phyloP scores from a whole-genome alignment of 345 rosid genomes.

The Gossypium stocksii region DNA sequence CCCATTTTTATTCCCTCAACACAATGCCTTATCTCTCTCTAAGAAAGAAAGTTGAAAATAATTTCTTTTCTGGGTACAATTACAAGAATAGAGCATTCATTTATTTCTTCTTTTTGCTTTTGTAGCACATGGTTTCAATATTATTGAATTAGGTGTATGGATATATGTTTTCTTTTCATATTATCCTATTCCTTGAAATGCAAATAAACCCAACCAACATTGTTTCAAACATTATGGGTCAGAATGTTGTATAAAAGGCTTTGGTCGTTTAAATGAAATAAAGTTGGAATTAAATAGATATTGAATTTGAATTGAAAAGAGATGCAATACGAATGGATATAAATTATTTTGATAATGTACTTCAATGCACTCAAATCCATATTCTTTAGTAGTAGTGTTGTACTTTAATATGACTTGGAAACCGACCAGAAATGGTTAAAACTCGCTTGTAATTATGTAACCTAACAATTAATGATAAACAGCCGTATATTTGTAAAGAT shows the following conservation, averaged over 20 bases:
- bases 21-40: not conserved
- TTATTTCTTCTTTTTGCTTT: not conserved
- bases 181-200: not conserved
- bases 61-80: not conserved
- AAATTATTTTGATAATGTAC: too few relatives aligned
- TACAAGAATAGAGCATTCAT: not conserved
- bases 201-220: not conserved
- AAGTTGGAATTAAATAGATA: too few relatives aligned
- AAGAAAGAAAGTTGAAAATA: not conserved
- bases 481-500: not conserved
- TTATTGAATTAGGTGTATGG: constrained; percentile 1
- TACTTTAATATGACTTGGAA: not conserved
- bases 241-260: not conserved
- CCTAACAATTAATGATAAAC: not conserved
- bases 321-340: too few relatives aligned
- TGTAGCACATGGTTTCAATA: constrained; percentile 1
- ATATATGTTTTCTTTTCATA: not conserved
- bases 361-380: too few relatives aligned
- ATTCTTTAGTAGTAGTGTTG: too few relatives aligned
- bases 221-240: not conserved
- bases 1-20: not conserved
- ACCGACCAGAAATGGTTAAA: not conserved
- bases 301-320: too few relatives aligned
- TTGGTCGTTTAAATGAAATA: too few relatives aligned
- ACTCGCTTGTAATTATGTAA: not conserved